phyloP scores from a whole-genome alignment of 495 filamentous ascomycete genomes.

The Penicillium atrosanguineum region DNA sequence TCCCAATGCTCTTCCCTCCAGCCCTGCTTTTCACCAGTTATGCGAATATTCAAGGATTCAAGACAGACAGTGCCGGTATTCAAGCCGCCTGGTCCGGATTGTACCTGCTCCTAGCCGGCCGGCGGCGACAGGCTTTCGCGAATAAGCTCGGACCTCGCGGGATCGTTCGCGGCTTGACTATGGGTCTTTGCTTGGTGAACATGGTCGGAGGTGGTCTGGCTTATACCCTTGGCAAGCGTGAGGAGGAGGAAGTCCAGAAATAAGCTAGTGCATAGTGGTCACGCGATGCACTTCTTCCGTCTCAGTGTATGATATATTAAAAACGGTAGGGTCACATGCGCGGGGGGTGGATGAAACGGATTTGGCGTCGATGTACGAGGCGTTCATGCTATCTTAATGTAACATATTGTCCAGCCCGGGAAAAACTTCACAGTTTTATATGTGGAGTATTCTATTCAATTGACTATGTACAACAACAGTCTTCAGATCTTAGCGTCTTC shows the following conservation, averaged over 20 bases:
- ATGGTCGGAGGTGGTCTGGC: conserved; percentile 65
- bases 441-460: not conserved
- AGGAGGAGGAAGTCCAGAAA: conserved; percentile 48
- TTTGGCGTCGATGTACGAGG: conserved; percentile 1
- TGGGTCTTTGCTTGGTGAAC: conserved; percentile 70
- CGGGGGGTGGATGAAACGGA: not conserved
- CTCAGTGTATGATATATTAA: conserved; percentile 21
- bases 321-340: conserved; percentile 1
- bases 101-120: conserved; percentile 74
- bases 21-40: conserved; percentile 85
- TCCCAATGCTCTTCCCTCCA: conserved; percentile 80
- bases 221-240: conserved; percentile 63
- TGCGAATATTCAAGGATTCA: conserved; percentile 73
- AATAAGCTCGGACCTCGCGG: conserved; percentile 68
- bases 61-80: conserved; percentile 78
- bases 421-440: not conserved
- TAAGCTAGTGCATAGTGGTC: not conserved
- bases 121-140: conserved; percentile 57
- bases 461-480: not conserved
- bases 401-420: not conserved
- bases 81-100: conserved; percentile 83
- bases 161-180: conserved; percentile 64
- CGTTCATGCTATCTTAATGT: not conserved
- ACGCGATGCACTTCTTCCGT: not conserved
- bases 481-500: not conserved